Conservation (phyloP, 2,329 filamentous ascomycete genomes). For the Colletotrichum phormii region DNA sequence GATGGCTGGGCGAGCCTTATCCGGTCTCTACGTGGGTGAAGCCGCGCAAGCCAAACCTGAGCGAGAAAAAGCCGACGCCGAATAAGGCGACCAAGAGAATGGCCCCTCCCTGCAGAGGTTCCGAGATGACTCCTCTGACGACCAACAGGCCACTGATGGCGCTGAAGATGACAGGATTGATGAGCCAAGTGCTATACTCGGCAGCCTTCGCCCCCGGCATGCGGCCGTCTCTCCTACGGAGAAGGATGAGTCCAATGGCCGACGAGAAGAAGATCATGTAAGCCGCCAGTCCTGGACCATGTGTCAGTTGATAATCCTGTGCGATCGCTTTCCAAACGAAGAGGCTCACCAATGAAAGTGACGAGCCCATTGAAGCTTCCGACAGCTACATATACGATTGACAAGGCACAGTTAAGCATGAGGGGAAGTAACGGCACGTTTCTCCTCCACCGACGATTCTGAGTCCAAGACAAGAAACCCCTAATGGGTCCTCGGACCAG, state of each 20-base stretch:
- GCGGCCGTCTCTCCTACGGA: constrained; percentile 39
- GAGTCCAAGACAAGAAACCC: constrained; percentile 40
- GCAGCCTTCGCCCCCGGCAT: constrained; percentile 29
- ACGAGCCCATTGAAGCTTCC: constrained; percentile 43
- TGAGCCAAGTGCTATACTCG: constrained; percentile 40
- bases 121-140: constrained; percentile 42
- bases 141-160: constrained; percentile 43
- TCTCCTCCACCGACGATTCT: constrained; percentile 39
- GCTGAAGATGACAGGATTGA: constrained; percentile 43
- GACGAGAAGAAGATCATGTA: constrained; percentile 42
- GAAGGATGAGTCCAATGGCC: constrained; percentile 41
- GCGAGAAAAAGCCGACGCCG: constrained; percentile 41
- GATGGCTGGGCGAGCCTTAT: constrained; percentile 13
- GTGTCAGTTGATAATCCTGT: constrained; percentile 2
- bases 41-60: constrained; percentile 41
- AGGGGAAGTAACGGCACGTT: constrained; percentile 40
- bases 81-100: constrained; percentile 43
- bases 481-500: constrained; percentile 38
- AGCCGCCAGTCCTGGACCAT: constrained; percentile 39
- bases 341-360: constrained; percentile 40
- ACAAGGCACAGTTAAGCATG: constrained; percentile 40
- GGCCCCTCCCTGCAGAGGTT: constrained; percentile 43
- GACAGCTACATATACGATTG: constrained; percentile 41
- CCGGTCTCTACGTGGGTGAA: constrained; percentile 20
- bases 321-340: background rate